These are phyloP conservation scores for Saccharomycopsis hybrid DNA, from an alignment of 1,139 yeast genomes.

Conservation along the genomic window DNA sequence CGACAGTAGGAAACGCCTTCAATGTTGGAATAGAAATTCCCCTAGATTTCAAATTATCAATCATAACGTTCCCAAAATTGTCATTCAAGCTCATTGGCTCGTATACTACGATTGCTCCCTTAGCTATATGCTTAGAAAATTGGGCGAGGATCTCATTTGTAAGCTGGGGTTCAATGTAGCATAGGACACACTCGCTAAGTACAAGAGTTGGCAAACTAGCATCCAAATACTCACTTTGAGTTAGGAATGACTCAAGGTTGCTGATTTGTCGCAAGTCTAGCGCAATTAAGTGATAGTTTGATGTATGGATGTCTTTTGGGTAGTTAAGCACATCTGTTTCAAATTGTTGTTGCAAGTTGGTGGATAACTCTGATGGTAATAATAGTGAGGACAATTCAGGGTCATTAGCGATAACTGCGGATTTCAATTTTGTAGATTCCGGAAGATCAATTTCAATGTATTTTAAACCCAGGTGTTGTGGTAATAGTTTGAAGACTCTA, in stretches of 20 bases:
- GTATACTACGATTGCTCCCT: slow-evolving; percentile 51
- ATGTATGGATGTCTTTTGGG: slow-evolving; percentile 9
- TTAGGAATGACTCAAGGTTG: slow-evolving; percentile 21
- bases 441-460: slow-evolving; percentile 77
- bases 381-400: slow-evolving; percentile 25
- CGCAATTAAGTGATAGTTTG: slow-evolving; percentile 46
- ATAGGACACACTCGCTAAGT: slow-evolving; percentile 83
- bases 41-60: slow-evolving; percentile 57
- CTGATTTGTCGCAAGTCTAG: slow-evolving; percentile 41
- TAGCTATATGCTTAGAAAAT: slow-evolving; percentile 23
- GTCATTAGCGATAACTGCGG: slow-evolving; percentile 41
- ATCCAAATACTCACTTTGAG: slow-evolving; percentile 28
- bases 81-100: slow-evolving; percentile 81
- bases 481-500: slow-evolving; percentile 50
- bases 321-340: slow-evolving; percentile 23
- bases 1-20: slow-evolving; percentile 42
- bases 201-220: slow-evolving; percentile 55
- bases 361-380: too few relatives aligned
- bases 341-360: slow-evolving; percentile 17
- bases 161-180: slow-evolving; percentile 61
- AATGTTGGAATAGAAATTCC: slow-evolving; percentile 71
- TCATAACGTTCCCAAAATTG: slow-evolving; percentile 79
- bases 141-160: slow-evolving; percentile 44
- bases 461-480: slow-evolving; percentile 29
- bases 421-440: slow-evolving; percentile 55